phyloP scores from a whole-genome alignment of 371 early-diverging fungal genomes.

The Dentiscutata heterogama region DNA sequence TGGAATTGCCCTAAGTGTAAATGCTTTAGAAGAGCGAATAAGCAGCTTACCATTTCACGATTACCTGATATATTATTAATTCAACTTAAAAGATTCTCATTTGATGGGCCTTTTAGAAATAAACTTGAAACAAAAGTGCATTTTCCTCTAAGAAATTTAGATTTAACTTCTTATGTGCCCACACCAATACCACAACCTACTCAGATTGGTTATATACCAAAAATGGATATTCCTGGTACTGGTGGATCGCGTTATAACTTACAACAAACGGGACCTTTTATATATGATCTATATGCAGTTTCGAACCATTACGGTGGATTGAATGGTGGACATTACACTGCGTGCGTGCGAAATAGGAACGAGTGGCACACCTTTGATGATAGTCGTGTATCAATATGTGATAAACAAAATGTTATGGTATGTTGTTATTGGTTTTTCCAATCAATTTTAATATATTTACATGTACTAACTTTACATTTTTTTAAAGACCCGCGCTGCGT shows the following conservation, averaged over 20 bases:
- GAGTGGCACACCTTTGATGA: constrained; percentile 97
- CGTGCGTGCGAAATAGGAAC: constrained; percentile 81
- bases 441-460: too few species aligned
- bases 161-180: constrained; percentile 42
- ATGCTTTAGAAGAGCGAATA: constrained; percentile 75
- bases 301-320: constrained; percentile 96
- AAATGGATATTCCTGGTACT: too few species aligned
- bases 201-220: too few species aligned
- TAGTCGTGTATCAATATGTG: constrained; percentile 78
- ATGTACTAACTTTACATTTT: too few species aligned
- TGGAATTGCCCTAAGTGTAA: constrained; percentile 95
- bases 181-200: too few species aligned
- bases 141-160: constrained; percentile 74
- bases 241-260: neutral
- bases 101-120: constrained; percentile 91
- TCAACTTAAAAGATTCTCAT: constrained; percentile 95
- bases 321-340: constrained; percentile 96
- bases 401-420: constrained; percentile 73
- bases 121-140: constrained; percentile 91
- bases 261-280: constrained; percentile 44
- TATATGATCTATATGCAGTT: constrained; percentile 92
- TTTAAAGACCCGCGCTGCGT: constrained; percentile 36
- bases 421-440: constrained; percentile 24
- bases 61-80: constrained; percentile 91
- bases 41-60: constrained; percentile 79